Evolutionary conservation across 2,329 filamentous ascomycete genomes (phyloP).

Genomic region (Thielaviopsis musarum): DNA sequence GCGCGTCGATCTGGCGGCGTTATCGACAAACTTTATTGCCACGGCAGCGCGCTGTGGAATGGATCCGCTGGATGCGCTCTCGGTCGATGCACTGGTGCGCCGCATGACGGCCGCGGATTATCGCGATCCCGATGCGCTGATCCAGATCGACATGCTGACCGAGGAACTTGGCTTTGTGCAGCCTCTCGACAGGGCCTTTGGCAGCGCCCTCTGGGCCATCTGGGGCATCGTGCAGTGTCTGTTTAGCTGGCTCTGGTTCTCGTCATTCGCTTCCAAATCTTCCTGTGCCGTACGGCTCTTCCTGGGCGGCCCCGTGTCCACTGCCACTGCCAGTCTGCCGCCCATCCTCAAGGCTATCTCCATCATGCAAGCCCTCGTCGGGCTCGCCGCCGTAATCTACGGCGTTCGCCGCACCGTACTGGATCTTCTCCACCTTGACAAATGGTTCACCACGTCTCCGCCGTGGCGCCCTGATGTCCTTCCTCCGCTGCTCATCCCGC

Average conservation of each 20-base stretch:
- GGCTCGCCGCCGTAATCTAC: neutral
- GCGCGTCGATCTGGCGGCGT: neutral
- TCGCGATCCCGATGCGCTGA: neutral
- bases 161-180: neutral
- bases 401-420: neutral
- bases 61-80: neutral
- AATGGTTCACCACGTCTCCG: slow-evolving; percentile 2
- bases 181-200: neutral
- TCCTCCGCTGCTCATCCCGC: slow-evolving; percentile 2
- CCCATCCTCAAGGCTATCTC: neutral
- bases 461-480: slow-evolving; percentile 2
- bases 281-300: neutral
- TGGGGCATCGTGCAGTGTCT: neutral
- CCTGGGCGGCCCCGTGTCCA: neutral
- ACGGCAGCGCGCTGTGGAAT: neutral
- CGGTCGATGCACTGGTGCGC: neutral
- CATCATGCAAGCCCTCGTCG: neutral
- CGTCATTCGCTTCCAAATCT: neutral
- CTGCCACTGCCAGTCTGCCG: neutral
- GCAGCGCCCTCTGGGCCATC: neutral
- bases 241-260: neutral
- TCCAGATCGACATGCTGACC: neutral
- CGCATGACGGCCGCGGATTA: neutral
- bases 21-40: slow-evolving; percentile 1
- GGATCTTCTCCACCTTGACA: neutral